Percentiles rank a stretch among this genome's conserved stretches.
phyloP scores from a whole-genome alignment of 1,284 basidiomycete species.

The Phellopilus nigrolimitatus region DNA sequence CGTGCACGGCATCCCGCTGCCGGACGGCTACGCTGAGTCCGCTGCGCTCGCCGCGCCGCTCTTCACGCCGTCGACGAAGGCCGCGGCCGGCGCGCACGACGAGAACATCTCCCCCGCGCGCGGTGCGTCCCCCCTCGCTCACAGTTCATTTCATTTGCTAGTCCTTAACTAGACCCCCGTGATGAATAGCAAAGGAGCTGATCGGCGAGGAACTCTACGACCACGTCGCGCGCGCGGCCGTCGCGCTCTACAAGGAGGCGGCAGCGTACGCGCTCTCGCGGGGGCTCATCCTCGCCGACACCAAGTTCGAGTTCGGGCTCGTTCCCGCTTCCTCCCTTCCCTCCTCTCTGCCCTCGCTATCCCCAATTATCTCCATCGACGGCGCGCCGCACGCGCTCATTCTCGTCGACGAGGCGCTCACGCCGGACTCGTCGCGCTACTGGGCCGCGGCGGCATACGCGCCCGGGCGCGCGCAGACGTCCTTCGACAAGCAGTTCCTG shows the following conservation, averaged over 20 bases:
- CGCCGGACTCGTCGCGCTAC: conserved; percentile 96
- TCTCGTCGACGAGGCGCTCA: conserved; percentile 93
- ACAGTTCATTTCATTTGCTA: conserved; percentile 1
- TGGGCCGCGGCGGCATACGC: conserved; percentile 81
- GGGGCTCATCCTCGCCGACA: conserved; percentile 95
- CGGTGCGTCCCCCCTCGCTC: conserved; percentile 41
- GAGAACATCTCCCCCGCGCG: conserved; percentile 95
- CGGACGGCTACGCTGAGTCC: conserved; percentile 80
- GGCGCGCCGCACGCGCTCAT: conserved; percentile 55
- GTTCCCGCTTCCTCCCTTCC: conserved; percentile 29
- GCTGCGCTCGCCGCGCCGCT: conserved; percentile 79
- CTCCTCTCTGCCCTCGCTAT: conserved; percentile 36
- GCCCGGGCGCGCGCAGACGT: conserved; percentile 76
- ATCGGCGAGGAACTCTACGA: conserved; percentile 66
- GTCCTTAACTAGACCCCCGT: conserved; percentile 13
- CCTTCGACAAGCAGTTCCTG: conserved; percentile 97
- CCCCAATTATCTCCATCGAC: conserved; percentile 30
- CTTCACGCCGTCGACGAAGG: conserved; percentile 97
- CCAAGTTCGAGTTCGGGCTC: conserved; percentile 78
- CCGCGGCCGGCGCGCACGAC: conserved; percentile 91
- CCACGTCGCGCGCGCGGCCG: conserved; percentile 53
- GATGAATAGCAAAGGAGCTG: conserved; percentile 51
- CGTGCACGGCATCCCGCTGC: conserved; percentile 82
- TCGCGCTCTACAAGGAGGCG: conserved; percentile 74
- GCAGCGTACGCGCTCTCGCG: conserved; percentile 71